Base-by-base conservation (phyloP, 2,329 filamentous ascomycete species). In the Fusarium marasasianum region DNA sequence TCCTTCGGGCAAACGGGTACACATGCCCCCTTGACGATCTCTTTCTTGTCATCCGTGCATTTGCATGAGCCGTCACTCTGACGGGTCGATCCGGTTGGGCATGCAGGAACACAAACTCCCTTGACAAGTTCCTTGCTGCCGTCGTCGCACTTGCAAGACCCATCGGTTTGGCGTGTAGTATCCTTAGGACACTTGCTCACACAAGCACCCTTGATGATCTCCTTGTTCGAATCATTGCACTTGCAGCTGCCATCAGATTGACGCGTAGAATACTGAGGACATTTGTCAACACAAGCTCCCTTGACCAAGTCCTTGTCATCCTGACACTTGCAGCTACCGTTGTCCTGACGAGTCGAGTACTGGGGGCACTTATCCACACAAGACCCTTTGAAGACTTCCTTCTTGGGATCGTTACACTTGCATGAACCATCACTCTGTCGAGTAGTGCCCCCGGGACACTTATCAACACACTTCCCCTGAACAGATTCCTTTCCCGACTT, bases 41-140 rank as follows among this genome's bases (percentile, higher is more conserved):
- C 51, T 9, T 54, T 0, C 24, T 29, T 29, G 1, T 29, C 24
- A 0, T 38, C 6, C 5, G 35, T 54, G 24, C 51, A 54, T 40
- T 54, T 54, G 20, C 51, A 54, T 0, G 24, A 54, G 14, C 1
- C 3, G 11, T 54, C 35, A 2, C 6, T 4, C 14, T 54, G 51
- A 5, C 51, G 51, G 0, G 35, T 54, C 1, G 51, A 54, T 0
- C 24, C 51, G 0, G 7, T n/a, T 4, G 51, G 51, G 7, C 51
- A 54, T 7, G 14, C 13, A 2, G 20, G 5, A 1, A 54, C 24
- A 17, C 35, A 54, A 40, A 18, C 24, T 0, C 33, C 51, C 1
- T 54, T n/a, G 20, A 54, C 24, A 3, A 54, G 51, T 10, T 54
- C 51, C 5, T 38, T 38, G 2, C 3, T 15, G 0, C 10, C 33